These are phyloP conservation scores for Mycena capillaripes DNA, from an alignment of 768 basidiomycete genomes.

Conservation along the genomic window DNA sequence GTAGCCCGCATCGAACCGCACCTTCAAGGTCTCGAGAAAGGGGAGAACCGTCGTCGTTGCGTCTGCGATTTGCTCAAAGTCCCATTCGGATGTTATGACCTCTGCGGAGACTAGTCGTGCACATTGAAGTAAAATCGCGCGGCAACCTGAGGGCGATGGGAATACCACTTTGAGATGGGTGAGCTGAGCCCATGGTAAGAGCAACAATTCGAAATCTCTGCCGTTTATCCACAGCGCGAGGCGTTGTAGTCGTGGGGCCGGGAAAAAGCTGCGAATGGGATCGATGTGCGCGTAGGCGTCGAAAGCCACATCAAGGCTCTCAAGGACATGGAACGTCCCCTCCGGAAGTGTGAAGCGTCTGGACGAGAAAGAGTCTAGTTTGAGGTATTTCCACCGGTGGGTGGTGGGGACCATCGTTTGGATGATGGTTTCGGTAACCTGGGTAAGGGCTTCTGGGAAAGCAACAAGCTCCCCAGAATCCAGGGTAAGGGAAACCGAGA, in stretches of 20 bases:
- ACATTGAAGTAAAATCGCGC: not conserved
- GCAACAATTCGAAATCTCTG: not conserved
- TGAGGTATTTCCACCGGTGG: not conserved
- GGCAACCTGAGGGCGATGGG: not conserved
- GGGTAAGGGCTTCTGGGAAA: not conserved
- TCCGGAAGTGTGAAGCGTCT: not conserved
- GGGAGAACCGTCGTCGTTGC: not conserved
- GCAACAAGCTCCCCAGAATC: not conserved
- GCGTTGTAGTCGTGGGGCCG: not conserved
- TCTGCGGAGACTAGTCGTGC: not conserved
- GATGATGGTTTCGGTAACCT: not conserved
- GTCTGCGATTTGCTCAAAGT: not conserved
- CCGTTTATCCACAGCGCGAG: not conserved
- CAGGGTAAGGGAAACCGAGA: conserved; percentile 11
- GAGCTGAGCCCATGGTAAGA: not conserved
- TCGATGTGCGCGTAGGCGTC: not conserved
- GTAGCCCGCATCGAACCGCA: not conserved
- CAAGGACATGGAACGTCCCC: not conserved
- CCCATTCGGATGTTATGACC: not conserved
- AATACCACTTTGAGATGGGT: not conserved
- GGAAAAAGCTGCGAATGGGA: not conserved
- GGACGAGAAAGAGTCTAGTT: not conserved
- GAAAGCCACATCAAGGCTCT: conserved; percentile 2
- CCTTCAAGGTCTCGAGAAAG: not conserved
- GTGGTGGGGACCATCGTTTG: not conserved